Evolutionary conservation across 148 eudicot genomes (phyloP), one percentile per base, ranked within the genome.

Genomic region (Fagopyrum homotropicum): DNA sequence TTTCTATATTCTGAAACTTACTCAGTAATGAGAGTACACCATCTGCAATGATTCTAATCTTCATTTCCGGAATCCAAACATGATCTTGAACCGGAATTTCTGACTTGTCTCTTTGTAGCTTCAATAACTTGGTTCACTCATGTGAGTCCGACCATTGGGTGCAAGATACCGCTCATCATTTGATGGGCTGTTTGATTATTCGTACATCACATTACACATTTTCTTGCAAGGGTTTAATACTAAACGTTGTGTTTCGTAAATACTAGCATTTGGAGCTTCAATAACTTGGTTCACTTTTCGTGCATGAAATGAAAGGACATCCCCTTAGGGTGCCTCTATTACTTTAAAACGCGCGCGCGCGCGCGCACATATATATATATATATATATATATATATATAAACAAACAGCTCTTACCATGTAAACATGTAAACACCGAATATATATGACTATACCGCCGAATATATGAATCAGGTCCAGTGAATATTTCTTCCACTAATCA

Each of bases 161-260:
- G 86, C 56, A 81, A 5, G 44, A 84, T 55, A 71, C 76, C 82
- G 30, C 79, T 71, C 19, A 76, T 48, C 48, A 73, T 45, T 73
- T 84, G 88, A 51, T 78, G 82, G 8, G 81, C 88, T 92, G 87
- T 63, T 78, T 51, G 76, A 69, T 17, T 8, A 75, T 26, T 17
- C 35, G 6, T 3, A 63, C 4, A 6, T 63, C 15, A 29, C n/a
- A 29, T 10, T 19, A 59, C 44, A 7, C 69, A 26, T 22, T 22
- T 59, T 9, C 4, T 59, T 19, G 64, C 12, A 19, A 19, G 3
- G 19, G 9, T 8, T 22, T 17, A 7, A 59, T 2, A 12, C 66
- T 22, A 19, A n/a, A 55, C 19, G n/a, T 55, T 15, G 7, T 55
- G 26, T 55, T 55, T n/a, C 6, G 7, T 14, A 16, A n/a, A 55